Evolutionary conservation across 768 basidiomycete species (phyloP).

Genomic region (Leccinum incarnatum): DNA sequence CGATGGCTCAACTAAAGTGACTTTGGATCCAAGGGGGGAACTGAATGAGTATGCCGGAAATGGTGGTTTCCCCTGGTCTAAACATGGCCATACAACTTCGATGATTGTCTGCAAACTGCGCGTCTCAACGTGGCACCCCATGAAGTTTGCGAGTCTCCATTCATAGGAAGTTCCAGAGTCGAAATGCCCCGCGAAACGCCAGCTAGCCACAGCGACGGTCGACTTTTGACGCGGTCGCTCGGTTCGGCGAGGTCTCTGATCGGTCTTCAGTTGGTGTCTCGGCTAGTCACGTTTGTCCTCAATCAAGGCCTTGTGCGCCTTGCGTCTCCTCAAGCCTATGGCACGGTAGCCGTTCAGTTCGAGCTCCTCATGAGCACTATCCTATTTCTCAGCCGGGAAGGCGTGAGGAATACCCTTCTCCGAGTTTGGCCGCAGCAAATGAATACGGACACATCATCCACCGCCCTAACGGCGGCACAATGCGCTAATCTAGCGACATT

Average conservation of each 20-base stretch:
- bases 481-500: conserved; percentile 53
- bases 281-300: conserved; percentile 81
- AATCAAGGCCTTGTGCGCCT: conserved; percentile 87
- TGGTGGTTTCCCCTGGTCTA: background rate
- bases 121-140: background rate
- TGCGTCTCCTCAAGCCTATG: conserved; percentile 80
- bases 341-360: conserved; percentile 91
- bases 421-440: conserved; percentile 42
- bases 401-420: conserved; percentile 81
- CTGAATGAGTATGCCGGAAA: background rate
- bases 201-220: conserved; percentile 3
- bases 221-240: conserved; percentile 32
- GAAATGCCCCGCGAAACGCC: conserved; percentile 8
- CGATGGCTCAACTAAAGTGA: background rate
- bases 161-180: conserved; percentile 5
- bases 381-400: conserved; percentile 91
- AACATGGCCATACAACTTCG: conserved; percentile 15
- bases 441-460: conserved; percentile 1
- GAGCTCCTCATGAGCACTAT: conserved; percentile 89
- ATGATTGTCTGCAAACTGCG: background rate
- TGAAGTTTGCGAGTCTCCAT: conserved; percentile 4
- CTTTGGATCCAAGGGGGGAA: background rate
- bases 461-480: conserved; percentile 12
- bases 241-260: conserved; percentile 65
- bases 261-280: conserved; percentile 80